Evolutionary conservation across 2,329 filamentous ascomycete species (phyloP).

Genomic region (Scedosporium apiospermum): DNA sequence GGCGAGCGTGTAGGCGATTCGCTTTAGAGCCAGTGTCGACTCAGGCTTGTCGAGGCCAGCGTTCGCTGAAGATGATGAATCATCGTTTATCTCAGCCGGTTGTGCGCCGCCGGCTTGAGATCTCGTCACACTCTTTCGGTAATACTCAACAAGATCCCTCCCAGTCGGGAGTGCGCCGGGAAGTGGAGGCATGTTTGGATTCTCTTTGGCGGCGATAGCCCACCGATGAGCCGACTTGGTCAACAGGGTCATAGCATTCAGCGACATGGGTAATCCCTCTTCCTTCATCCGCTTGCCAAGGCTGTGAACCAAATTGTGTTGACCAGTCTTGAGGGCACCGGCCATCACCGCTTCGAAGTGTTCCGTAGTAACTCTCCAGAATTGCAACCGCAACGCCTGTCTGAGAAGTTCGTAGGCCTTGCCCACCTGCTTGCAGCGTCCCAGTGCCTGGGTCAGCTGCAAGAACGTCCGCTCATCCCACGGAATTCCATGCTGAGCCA

Average conservation of each 20-base stretch:
- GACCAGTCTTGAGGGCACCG: constrained; percentile 21
- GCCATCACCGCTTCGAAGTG: constrained; percentile 24
- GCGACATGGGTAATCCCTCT: constrained; percentile 30
- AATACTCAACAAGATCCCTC: constrained; percentile 19
- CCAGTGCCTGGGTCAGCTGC: constrained; percentile 38
- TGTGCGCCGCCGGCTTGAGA: not conserved
- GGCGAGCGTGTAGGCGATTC: constrained; percentile 23
- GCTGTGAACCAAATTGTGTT: constrained; percentile 30
- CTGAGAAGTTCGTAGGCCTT: constrained; percentile 39
- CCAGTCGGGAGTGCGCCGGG: constrained; percentile 15
- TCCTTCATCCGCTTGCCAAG: constrained; percentile 33
- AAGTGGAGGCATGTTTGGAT: constrained; percentile 21
- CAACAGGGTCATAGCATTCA: constrained; percentile 20
- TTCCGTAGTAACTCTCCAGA: constrained; percentile 37
- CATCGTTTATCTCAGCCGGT: constrained; percentile 10
- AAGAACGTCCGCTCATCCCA: constrained; percentile 42
- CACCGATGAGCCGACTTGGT: constrained; percentile 8
- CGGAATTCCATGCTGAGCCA: constrained; percentile 35
- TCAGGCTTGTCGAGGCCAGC: constrained; percentile 11
- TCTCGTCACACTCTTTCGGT: constrained; percentile 14
- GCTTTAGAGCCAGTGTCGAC: constrained; percentile 18
- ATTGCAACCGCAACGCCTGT: constrained; percentile 32
- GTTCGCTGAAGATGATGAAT: too few species aligned
- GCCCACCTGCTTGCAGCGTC: constrained; percentile 37
- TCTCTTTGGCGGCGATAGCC: constrained; percentile 31